Conservation (phyloP, 2,329 filamentous ascomycete genomes). For the Ceratocystis variospora region DNA sequence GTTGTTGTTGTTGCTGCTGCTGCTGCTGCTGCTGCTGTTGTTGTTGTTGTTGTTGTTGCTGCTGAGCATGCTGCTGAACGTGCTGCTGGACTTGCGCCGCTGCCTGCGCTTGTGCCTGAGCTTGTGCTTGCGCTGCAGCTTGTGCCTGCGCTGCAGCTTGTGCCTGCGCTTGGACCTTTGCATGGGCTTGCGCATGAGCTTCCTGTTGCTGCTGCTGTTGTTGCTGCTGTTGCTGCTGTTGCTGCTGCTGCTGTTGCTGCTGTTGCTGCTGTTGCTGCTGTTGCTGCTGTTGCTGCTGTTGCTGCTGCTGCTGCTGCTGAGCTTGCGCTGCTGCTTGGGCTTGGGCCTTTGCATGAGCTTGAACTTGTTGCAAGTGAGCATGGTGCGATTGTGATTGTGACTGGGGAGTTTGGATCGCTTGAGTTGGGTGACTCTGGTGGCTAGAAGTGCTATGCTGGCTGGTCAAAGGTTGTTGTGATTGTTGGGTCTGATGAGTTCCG, state of each 20-base stretch:
- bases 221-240: background rate
- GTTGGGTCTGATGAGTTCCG: conserved; percentile 17
- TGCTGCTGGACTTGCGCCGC: conserved; percentile 14
- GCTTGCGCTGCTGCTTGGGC: conserved; percentile 9
- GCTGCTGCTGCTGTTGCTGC: conserved; percentile 20
- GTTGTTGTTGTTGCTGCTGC: conserved; percentile 10
- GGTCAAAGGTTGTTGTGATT: conserved; percentile 19
- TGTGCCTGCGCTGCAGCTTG: conserved; percentile 19
- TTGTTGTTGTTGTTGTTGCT: background rate
- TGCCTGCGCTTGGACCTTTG: conserved; percentile 3
- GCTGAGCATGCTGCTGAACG: no score
- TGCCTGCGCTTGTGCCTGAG: background rate
- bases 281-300: conserved; percentile 19
- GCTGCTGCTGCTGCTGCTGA: conserved; percentile 21
- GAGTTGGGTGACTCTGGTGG: conserved; percentile 21
- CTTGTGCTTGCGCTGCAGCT: conserved; percentile 22
- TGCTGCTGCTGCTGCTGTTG: conserved; percentile 1
- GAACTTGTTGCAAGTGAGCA: conserved; percentile 15
- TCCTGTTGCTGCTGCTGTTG: conserved; percentile 4
- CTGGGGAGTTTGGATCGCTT: conserved; percentile 22
- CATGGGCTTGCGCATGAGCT: no score
- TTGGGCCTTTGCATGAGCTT: conserved; percentile 13
- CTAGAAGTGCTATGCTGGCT: conserved; percentile 19
- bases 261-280: background rate
- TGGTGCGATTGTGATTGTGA: conserved; percentile 22